Base-by-base conservation (phyloP, 2,329 filamentous ascomycete genomes). In the Penicillium sp. region DNA sequence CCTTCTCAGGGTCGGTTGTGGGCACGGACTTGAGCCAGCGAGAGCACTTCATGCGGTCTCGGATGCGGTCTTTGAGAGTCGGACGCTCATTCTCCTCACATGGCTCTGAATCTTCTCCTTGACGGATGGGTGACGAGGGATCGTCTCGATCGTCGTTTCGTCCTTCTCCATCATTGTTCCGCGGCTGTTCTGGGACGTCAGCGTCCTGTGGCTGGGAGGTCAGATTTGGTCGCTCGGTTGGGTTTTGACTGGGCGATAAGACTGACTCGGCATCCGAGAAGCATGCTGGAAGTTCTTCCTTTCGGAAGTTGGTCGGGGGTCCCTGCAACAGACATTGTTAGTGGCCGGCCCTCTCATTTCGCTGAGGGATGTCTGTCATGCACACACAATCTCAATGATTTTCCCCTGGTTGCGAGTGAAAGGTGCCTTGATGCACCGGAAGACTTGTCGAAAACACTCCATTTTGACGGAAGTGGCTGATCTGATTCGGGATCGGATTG, bases 271-370 rank as follows among this genome's bases (percentile, higher is more conserved):
- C 71, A 66, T 77, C 74, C 49, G 69, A 70, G 63, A 78, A 73
- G 59, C 69, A 73, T n/a, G 74, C 64, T 49, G 73, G 73, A 58
- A 75, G 60, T 58, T 78, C 72, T 64, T 78, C 75, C 55, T 77
- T 78, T 39, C 77, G 72, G 58, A 79, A 79, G 65, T 79, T 71
- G 27, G 74, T 79, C 36, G 77, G 77, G 47, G 66, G 70, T 19
- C 77, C 75, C 77, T 79, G 50, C n/a, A 47, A 33, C n/a, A 14
- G 11, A 16, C 4, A 50, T 37, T n/a, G 54, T 69, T 55, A 69
- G 59, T 36, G 11, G 33, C 13, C 24, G 1, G 6, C 19, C 4
- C 11, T 27, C 10, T 13, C 24, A n/a, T 13, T 10, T 33, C 0
- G 27, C 37, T 3, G 18, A 11, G 24, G 6, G 7, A 10, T 31